A percentile compares a stretch with the other conserved stretches of the same genome.
phyloP scores from a whole-genome alignment of 1,284 basidiomycete species.

The Cryptococcus sp. region DNA sequence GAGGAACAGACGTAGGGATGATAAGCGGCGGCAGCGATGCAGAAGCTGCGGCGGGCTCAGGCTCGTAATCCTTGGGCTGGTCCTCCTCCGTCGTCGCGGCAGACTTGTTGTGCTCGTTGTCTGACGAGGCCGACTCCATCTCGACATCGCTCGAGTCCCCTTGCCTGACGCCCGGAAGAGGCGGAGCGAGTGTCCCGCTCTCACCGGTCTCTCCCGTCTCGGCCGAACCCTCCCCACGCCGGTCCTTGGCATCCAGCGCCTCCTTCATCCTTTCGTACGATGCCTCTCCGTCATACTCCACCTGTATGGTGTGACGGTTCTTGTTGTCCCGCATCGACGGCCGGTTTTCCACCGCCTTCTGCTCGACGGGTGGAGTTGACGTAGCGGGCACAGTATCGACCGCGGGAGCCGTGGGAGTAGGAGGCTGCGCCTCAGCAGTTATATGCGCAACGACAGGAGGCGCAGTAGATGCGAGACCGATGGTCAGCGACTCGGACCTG shows the following conservation, averaged over 20 bases:
- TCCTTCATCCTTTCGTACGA: conserved; percentile 35
- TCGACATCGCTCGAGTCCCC: conserved; percentile 27
- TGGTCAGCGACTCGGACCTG: conserved; percentile 5
- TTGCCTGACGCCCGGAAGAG: conserved; percentile 13
- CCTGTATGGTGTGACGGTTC: conserved; percentile 82
- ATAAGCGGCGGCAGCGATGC: conserved; percentile 2
- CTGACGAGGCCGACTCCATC: conserved; percentile 28
- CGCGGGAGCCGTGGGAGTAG: neutral
- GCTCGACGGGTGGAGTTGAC: conserved; percentile 8
- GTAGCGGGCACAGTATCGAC: neutral
- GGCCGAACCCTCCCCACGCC: neutral
- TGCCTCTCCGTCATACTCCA: conserved; percentile 67
- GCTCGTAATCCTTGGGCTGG: conserved; percentile 6
- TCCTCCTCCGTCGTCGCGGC: conserved; percentile 3
- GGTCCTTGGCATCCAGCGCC: conserved; percentile 14
- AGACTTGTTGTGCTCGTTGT: conserved; percentile 17
- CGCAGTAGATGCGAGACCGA: conserved; percentile 11
- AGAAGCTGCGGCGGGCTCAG: conserved; percentile 7
- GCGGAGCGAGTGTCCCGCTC: conserved; percentile 3
- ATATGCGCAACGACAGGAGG: conserved; percentile 10
- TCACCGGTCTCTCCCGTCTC: conserved; percentile 1
- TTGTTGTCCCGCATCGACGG: conserved; percentile 43
- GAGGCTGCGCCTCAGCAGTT: conserved; percentile 17
- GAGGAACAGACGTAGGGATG: conserved; percentile 2
- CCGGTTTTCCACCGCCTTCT: conserved; percentile 9